A percentile compares a stretch with the other conserved stretches of the same genome.
These are phyloP conservation scores for Leptomonas pyrrhocoris DNA, from an alignment of 208 protist genomes.

Conservation along the genomic window DNA sequence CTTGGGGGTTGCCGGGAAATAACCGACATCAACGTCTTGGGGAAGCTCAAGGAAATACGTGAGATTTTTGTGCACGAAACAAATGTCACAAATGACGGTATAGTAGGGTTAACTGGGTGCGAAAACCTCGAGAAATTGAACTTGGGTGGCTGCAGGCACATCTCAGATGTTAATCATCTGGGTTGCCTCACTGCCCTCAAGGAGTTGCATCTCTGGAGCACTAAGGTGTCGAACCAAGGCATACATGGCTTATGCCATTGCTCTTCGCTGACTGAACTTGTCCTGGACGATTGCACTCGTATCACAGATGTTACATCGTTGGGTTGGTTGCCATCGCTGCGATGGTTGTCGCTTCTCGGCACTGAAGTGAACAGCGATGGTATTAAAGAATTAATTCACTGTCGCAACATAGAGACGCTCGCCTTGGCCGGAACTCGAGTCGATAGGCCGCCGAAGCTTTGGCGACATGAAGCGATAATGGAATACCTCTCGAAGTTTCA, in stretches of 20 bases:
- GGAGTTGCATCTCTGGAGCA: constrained; percentile 68
- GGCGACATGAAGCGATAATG: constrained; percentile 40
- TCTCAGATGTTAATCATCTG: constrained; percentile 59
- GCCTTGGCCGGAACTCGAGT: constrained; percentile 42
- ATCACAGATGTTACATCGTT: constrained; percentile 49
- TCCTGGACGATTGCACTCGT: constrained; percentile 47
- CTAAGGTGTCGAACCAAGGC: constrained; percentile 43
- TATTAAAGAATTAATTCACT: constrained; percentile 46
- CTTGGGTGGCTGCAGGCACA: constrained; percentile 44
- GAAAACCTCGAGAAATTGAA: constrained; percentile 45
- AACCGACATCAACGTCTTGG: constrained; percentile 14
- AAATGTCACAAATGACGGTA: constrained; percentile 35
- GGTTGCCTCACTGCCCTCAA: constrained; percentile 26
- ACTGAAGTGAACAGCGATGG: constrained; percentile 43
- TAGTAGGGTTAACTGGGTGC: constrained; percentile 35
- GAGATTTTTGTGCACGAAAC: constrained; percentile 58
- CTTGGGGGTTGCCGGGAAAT: constrained; percentile 20
- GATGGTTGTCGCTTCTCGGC: constrained; percentile 46
- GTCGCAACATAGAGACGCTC: constrained; percentile 43
- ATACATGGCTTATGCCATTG: constrained; percentile 41
- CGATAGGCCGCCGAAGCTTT: constrained; percentile 42
- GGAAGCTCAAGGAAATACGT: constrained; percentile 17
- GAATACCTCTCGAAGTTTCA: constrained; percentile 40
- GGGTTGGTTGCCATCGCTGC: constrained; percentile 25
- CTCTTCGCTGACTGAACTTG: constrained; percentile 44